Evolutionary conservation across 345 rosid species (phyloP).

Genomic region (Euphorbia tirucalli): DNA sequence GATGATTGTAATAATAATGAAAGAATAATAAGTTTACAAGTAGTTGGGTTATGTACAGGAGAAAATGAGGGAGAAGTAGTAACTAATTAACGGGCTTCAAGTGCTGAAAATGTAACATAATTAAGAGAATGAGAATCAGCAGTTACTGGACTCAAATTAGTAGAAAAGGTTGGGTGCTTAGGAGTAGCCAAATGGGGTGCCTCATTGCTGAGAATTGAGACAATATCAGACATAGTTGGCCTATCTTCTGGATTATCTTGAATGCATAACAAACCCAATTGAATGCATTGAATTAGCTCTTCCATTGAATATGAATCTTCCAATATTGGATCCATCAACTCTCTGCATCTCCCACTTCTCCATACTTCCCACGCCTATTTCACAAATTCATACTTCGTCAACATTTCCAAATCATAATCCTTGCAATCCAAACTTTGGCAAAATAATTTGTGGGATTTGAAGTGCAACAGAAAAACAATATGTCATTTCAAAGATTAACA

Average conservation of each 20-base stretch:
- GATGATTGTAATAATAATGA: too few species aligned
- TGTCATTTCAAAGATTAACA: too few species aligned
- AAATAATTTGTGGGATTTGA: too few species aligned
- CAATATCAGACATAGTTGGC: neutral
- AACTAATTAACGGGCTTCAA: too few species aligned
- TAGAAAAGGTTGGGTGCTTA: neutral
- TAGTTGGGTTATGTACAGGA: too few species aligned
- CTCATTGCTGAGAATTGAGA: neutral
- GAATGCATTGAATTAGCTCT: neutral
- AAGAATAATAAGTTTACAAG: too few species aligned
- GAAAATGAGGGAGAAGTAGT: too few species aligned
- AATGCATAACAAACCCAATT: neutral
- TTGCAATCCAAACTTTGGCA: too few species aligned
- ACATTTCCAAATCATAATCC: too few species aligned
- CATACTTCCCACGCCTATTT: slow-evolving; percentile 1
- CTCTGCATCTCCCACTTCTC: neutral
- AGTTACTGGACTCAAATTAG: neutral
- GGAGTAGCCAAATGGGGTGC: neutral
- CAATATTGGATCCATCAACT: neutral
- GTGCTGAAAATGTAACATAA: too few species aligned
- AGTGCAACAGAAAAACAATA: too few species aligned
- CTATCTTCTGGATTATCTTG: slow-evolving; percentile 7
- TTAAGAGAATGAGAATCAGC: too few species aligned
- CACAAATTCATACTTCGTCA: neutral
- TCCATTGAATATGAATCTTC: neutral